A percentile compares a stretch with the other conserved stretches of the same genome.
Conservation (phyloP, 2,329 filamentous ascomycete genomes). For the Myriosclerotinia scirpicola region DNA sequence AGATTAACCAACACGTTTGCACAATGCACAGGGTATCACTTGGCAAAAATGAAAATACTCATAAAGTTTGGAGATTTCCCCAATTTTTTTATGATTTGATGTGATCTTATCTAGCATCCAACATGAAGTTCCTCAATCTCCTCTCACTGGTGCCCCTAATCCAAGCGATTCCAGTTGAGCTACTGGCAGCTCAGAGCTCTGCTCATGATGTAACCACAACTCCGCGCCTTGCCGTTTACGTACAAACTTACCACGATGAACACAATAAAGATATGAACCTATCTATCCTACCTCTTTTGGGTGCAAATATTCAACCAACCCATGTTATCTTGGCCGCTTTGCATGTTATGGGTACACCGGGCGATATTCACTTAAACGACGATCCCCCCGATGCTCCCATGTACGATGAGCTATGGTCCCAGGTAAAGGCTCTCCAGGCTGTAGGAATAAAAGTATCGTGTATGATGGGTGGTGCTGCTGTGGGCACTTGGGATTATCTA, state of each 20-base stretch:
- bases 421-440: conserved; percentile 21
- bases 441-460: conserved; percentile 26
- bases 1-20: not conserved
- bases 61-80: not conserved
- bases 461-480: conserved; percentile 27
- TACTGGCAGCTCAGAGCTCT: not conserved
- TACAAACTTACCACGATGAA: conserved; percentile 21
- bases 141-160: conserved; percentile 17
- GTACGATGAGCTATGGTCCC: conserved; percentile 27
- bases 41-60: not conserved
- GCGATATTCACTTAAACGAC: conserved; percentile 25
- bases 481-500: conserved; percentile 45
- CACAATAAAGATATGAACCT: conserved; percentile 5
- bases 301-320: conserved; percentile 12
- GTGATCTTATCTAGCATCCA: not conserved
- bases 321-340: conserved; percentile 23
- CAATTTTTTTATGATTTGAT: not conserved
- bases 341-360: conserved; percentile 17
- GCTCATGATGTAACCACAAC: not conserved
- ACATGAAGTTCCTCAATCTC: conserved; percentile 16
- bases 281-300: conserved; percentile 23
- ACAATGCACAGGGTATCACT: not conserved
- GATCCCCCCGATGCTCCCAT: conserved; percentile 20
- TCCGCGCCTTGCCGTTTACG: conserved; percentile 22
- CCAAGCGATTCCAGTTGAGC: conserved; percentile 19